phyloP scores from a whole-genome alignment of 1,139 yeast genomes.

The Groenewaldozyma sp. region DNA sequence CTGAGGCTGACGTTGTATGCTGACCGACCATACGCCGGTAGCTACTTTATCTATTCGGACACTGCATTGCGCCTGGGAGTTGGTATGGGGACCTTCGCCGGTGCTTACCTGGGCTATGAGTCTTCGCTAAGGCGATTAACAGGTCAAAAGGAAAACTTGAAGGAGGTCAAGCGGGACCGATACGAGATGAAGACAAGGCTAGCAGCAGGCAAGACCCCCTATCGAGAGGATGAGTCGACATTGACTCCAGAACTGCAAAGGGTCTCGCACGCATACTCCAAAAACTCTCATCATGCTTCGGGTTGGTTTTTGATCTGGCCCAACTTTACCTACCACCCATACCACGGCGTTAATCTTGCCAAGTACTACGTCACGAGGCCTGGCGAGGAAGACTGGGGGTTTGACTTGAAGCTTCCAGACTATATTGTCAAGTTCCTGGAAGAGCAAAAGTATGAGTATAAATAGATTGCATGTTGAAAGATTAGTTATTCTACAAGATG shows the following conservation, averaged over 20 bases:
- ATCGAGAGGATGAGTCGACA: slow-evolving; percentile 39
- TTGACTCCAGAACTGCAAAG: slow-evolving; percentile 67
- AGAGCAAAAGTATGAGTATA: background rate
- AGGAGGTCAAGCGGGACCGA: slow-evolving; percentile 68
- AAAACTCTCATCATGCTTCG: slow-evolving; percentile 54
- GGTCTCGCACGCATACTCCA: slow-evolving; percentile 72
- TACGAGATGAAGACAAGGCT: slow-evolving; percentile 62
- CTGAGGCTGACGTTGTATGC: background rate
- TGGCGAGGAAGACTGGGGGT: slow-evolving; percentile 36
- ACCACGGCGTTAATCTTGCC: slow-evolving; percentile 68
- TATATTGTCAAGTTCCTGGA: slow-evolving; percentile 4
- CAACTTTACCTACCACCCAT: slow-evolving; percentile 72
- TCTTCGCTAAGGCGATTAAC: slow-evolving; percentile 63
- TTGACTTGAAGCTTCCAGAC: slow-evolving; percentile 24
- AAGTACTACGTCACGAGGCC: slow-evolving; percentile 61
- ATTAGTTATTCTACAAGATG: no score
- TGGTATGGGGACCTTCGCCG: slow-evolving; percentile 34
- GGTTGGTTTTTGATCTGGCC: slow-evolving; percentile 77
- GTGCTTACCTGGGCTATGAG: slow-evolving; percentile 58
- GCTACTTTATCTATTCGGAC: background rate
- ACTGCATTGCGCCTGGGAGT: background rate
- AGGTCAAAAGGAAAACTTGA: slow-evolving; percentile 66
- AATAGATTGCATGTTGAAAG: no score
- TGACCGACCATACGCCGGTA: slow-evolving; percentile 2
- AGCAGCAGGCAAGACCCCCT: slow-evolving; percentile 60